These are phyloP conservation scores for Rubia tinctorum DNA, from an alignment of 305 asterid genomes.

Conservation along the genomic window DNA sequence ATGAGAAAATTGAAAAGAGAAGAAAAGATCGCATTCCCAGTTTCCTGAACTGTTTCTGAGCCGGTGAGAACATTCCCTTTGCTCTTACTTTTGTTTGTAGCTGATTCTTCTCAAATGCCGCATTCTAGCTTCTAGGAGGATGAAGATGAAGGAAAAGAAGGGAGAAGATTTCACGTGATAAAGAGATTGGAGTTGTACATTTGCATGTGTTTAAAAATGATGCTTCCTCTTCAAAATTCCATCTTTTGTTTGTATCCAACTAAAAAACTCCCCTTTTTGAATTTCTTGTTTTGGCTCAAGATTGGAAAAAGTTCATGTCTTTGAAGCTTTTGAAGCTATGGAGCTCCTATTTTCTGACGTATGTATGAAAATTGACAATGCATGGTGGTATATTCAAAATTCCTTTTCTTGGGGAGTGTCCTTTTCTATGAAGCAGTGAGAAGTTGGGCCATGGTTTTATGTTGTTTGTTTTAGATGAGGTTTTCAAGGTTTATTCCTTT, in stretches of 20 bases:
- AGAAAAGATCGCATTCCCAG: constrained; percentile 18
- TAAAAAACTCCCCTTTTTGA: constrained; percentile 14
- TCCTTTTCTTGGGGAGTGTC: constrained; percentile 33
- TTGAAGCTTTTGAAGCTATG: constrained; percentile 14
- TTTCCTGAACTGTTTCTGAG: constrained; percentile 40
- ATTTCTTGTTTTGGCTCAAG: constrained; percentile 15
- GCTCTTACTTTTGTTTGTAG: constrained; percentile 29
- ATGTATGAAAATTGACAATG: neutral
- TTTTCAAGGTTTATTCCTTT: constrained; percentile 86
- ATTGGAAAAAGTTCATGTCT: constrained; percentile 26
- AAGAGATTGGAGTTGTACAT: constrained; percentile 42
- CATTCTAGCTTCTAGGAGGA: constrained; percentile 14
- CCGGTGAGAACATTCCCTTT: constrained; percentile 40
- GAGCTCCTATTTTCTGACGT: neutral
- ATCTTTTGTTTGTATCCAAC: constrained; percentile 32
- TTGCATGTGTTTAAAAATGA: constrained; percentile 86
- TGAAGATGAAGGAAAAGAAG: constrained; percentile 22
- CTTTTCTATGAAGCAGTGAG: constrained; percentile 51
- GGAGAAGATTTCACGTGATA: constrained; percentile 66
- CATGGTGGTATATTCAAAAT: constrained; percentile 9
- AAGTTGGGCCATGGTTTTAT: constrained; percentile 42
- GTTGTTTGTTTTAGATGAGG: constrained; percentile 55
- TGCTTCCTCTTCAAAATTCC: constrained; percentile 40
- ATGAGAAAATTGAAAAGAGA: constrained; percentile 10
- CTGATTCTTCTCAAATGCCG: constrained; percentile 7